Percentiles rank a stretch among this genome's conserved stretches.
Evolutionary conservation across 768 basidiomycete genomes (phyloP).

Genomic region (Tubosaeta sp.): DNA sequence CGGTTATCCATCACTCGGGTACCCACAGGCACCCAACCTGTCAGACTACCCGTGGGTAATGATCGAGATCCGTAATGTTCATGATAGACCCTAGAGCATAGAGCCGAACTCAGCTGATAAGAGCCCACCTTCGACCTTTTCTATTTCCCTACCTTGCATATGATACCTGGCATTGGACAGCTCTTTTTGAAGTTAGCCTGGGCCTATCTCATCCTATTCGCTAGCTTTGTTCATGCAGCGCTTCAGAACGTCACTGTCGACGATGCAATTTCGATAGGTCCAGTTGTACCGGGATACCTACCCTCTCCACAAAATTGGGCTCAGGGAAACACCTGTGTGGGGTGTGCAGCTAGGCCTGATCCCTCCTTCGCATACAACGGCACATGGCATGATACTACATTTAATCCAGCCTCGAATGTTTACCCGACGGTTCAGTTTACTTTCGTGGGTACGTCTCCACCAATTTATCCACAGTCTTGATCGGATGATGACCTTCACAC

Average conservation of each 20-base stretch:
- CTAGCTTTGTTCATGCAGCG: neutral
- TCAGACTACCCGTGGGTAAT: no score
- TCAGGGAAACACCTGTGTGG: constrained; percentile 1
- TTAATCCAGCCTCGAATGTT: neutral
- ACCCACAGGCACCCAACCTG: no score
- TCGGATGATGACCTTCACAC: no score
- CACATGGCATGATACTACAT: constrained; percentile 20
- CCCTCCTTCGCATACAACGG: constrained; percentile 4
- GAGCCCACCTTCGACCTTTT: no score
- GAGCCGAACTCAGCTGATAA: no score
- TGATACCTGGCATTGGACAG: constrained; percentile 1
- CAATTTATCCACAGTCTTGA: no score
- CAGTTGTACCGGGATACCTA: constrained; percentile 11
- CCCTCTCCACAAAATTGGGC: constrained; percentile 7
- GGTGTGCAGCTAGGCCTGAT: neutral
- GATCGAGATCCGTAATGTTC: no score
- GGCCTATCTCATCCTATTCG: neutral
- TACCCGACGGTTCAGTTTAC: constrained; percentile 3
- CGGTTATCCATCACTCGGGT: no score
- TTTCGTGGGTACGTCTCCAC: constrained; percentile 9
- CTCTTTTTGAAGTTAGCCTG: neutral
- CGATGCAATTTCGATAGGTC: constrained; percentile 9
- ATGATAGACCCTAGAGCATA: no score
- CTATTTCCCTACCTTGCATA: no score
- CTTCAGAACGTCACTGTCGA: constrained; percentile 17